These are phyloP conservation scores for Penicillium daleae DNA, from an alignment of 495 filamentous ascomycete species.

Conservation along the genomic window DNA sequence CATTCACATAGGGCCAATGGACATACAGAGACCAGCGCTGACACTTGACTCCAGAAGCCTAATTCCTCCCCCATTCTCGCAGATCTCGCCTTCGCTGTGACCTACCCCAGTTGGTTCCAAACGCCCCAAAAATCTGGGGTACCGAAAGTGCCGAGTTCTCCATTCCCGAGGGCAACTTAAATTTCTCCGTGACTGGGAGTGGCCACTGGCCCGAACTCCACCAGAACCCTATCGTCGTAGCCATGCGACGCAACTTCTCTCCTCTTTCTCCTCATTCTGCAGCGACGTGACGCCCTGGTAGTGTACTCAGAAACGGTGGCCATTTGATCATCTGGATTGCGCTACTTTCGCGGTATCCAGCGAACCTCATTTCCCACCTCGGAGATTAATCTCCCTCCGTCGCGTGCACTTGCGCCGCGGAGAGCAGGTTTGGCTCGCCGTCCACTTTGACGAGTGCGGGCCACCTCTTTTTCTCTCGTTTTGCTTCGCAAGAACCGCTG, in stretches of 20 bases:
- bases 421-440: constrained; percentile 19
- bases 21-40: constrained; percentile 3
- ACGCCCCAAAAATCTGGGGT: constrained; percentile 21
- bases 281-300: constrained; percentile 6
- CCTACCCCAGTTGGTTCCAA: constrained; percentile 8
- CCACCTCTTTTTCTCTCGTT: constrained; percentile 19
- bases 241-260: constrained; percentile 6
- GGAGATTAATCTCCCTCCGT: constrained; percentile 25
- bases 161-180: constrained; percentile 38
- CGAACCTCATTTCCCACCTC: constrained; percentile 10
- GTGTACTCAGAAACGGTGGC: constrained; percentile 10
- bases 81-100: constrained; percentile 11
- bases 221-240: constrained; percentile 24
- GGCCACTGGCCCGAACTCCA: constrained; percentile 20
- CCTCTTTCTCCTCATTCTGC: constrained; percentile 16
- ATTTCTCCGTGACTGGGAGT: constrained; percentile 11
- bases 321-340: background rate
- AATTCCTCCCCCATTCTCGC: background rate
- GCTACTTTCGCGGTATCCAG: constrained; percentile 6
- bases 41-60: background rate
- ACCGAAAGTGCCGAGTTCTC: constrained; percentile 24
- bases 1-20: constrained; percentile 18
- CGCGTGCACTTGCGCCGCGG: constrained; percentile 22
- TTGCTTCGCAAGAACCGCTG: constrained; percentile 17
- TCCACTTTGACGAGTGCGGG: constrained; percentile 18